phyloP scores from a whole-genome alignment of 2,329 filamentous ascomycete species.

The Claviceps arundinis region DNA sequence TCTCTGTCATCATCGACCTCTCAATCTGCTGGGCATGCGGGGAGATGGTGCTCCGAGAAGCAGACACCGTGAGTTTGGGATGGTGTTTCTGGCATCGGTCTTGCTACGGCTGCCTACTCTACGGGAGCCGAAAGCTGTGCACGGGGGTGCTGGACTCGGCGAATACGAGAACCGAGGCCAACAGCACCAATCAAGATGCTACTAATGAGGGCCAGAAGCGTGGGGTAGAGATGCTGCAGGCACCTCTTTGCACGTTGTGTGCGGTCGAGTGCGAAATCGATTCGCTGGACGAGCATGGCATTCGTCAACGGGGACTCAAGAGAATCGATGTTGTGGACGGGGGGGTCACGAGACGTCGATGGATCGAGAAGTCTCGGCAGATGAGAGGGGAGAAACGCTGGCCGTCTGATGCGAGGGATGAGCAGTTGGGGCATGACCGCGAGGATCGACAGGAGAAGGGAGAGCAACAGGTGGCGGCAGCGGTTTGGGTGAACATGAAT shows the following conservation, averaged over 20 bases:
- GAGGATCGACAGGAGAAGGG: slow-evolving; percentile 8
- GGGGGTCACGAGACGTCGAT: slow-evolving; percentile 31
- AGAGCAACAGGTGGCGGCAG: slow-evolving; percentile 13
- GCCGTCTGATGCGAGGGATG: background rate
- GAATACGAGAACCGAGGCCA: slow-evolving; percentile 20
- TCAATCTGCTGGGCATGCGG: slow-evolving; percentile 46
- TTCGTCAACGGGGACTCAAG: slow-evolving; percentile 29
- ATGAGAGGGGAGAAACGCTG: background rate
- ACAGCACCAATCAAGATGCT: slow-evolving; percentile 4
- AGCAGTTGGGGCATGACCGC: background rate
- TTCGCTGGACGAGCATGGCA: slow-evolving; percentile 14
- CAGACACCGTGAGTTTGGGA: slow-evolving; percentile 43
- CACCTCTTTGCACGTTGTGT: slow-evolving; percentile 38
- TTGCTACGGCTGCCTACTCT: slow-evolving; percentile 44
- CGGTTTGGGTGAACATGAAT: slow-evolving; percentile 35
- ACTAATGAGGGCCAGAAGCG: slow-evolving; percentile 3
- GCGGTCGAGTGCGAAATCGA: slow-evolving; percentile 26
- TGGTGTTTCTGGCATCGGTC: slow-evolving; percentile 47
- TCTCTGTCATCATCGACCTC: slow-evolving; percentile 34
- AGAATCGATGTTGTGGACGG: slow-evolving; percentile 31
- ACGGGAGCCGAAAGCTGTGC: slow-evolving; percentile 27
- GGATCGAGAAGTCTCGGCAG: slow-evolving; percentile 18
- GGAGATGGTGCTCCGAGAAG: slow-evolving; percentile 37
- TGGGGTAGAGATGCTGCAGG: slow-evolving; percentile 28
- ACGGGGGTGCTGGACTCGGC: slow-evolving; percentile 15